A percentile compares a stretch with the other conserved stretches of the same genome.
These are phyloP conservation scores for Clarireedia hainanense DNA, from an alignment of 2,329 filamentous ascomycete species.

Conservation along the genomic window DNA sequence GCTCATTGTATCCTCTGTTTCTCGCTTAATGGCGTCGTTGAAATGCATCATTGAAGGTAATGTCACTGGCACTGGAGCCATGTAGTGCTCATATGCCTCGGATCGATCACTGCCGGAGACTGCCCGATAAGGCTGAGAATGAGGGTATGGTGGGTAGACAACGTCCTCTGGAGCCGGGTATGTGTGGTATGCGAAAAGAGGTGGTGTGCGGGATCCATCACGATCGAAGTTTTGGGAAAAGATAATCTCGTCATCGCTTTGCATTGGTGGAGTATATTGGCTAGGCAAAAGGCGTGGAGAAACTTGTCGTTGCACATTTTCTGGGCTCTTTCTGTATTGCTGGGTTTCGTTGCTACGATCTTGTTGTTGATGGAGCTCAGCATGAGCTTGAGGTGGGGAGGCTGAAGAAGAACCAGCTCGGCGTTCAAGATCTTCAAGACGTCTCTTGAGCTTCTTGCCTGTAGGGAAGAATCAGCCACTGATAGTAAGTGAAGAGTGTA, in stretches of 20 bases:
- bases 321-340: slow-evolving; percentile 24
- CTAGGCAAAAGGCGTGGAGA: slow-evolving; percentile 36
- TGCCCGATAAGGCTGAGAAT: slow-evolving; percentile 44
- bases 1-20: slow-evolving; percentile 53
- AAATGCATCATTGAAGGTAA: slow-evolving; percentile 59
- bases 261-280: slow-evolving; percentile 56
- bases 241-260: slow-evolving; percentile 56
- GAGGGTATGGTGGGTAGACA: slow-evolving; percentile 50
- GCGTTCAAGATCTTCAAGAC: slow-evolving; percentile 76
- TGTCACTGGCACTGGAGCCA: slow-evolving; percentile 48
- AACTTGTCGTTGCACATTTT: slow-evolving; percentile 32
- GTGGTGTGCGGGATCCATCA: slow-evolving; percentile 63
- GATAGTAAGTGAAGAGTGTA: not conserved
- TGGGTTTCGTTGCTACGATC: slow-evolving; percentile 23
- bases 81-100: slow-evolving; percentile 49
- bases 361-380: slow-evolving; percentile 35
- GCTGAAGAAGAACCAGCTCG: slow-evolving; percentile 57
- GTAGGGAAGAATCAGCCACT: slow-evolving; percentile 16
- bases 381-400: slow-evolving; percentile 46
- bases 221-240: slow-evolving; percentile 60
- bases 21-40: slow-evolving; percentile 59
- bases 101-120: slow-evolving; percentile 35
- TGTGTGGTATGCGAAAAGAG: slow-evolving; percentile 59
- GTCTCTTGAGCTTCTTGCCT: slow-evolving; percentile 92
- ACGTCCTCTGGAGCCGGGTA: slow-evolving; percentile 60